Base-by-base conservation (phyloP, 805 yeast genomes). In the Monosporozyma solicola region DNA sequence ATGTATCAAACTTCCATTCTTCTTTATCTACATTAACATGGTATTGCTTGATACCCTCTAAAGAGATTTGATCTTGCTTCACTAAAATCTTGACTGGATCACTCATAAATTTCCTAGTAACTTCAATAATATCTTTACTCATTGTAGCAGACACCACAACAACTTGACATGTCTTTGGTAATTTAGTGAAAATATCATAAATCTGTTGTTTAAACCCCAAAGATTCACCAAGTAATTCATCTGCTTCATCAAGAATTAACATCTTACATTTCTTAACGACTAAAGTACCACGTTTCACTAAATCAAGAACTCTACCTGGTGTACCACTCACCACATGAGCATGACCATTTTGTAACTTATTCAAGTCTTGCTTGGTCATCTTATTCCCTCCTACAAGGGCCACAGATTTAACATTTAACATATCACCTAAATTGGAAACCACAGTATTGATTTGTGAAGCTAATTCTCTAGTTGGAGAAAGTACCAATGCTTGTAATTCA, bases 161-260 rank as follows among this genome's bases (percentile, higher is more conserved):
- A 59, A 91, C 97, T 76, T 94, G 99, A 60, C 94, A 85, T 53
- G 86, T 79, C 57, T 84, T 82, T 55, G 97, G 98, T 68, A 94
- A 78, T 72, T 83, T 83, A 61, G 85, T 79, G 80, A 87, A 94
- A 59, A 94, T 87, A 70, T 94, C 92, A 77, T 91, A 88, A 61
- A 94, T 92, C 74, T 91, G 97, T 66, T 88, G 94, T 75, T 88
- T 87, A 79, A 92, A 92, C 55, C 99, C 99, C 57, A 87, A 79
- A 48, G 88, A 59, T 59, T 89, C 85, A 49, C 92, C 81, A 63
- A 94, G 76, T 72, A 94, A 74, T 72, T 94, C 97, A 75, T 94
- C 99, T 20, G 99, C 99, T 73, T 94, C 99, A 72, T 94, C 99
- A 63, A 94, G 74, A 58, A 94, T 81, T 59, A 92, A 75, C 87